Evolutionary conservation across 805 yeast genomes (phyloP), one percentile per base, ranked within the genome.

Genomic region (Candida dendrica): DNA sequence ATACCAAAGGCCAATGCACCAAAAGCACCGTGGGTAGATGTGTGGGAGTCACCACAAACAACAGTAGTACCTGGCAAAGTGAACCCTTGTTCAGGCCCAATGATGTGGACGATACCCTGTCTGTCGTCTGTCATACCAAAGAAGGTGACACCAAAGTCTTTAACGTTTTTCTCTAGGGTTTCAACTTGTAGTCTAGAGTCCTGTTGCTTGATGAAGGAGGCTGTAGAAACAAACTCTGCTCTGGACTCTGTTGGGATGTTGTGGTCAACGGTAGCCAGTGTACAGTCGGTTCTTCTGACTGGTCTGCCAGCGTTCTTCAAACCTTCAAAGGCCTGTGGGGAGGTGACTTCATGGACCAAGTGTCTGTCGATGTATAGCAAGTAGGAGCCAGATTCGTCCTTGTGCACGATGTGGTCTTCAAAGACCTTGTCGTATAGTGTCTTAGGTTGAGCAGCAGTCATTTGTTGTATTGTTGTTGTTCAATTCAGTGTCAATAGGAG

Each of bases 301-400:
- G 64, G 63, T 72, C 99, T 82, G 38, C 84, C 86, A 14, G 97
- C 96, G 57, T 80, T 84, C 49, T 73, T 76, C 55, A 93, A 75
- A 39, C 98, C 98, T 69, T 93, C 98, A 60, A 93, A 93, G 10
- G 98, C 98, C 67, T 93, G 98, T 30, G 99, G 98, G 24, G 98
- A 91, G 2, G 99, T 93, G 41, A 93, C 99, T 69, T 93, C 98
- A 65, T 93, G 98, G 39, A 93, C 96, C 52, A 93, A 73, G 65
- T 93, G 98, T 68, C 98, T 86, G 68, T 93, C 99, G 46, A 93
- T 91, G 66, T 87, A 93, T 47, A 93, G 66, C 48, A 93, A 72
- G 60, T 76, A 83, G 17, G 96, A 89, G 22, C 95, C 95, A 30
- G 87, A 77, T 41, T 86, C 91, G 53, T 88, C 95, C 59, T 79